Percentiles rank a stretch among this genome's conserved stretches.
These are phyloP conservation scores for Telopea speciosissima DNA, from an alignment of 177 flowering plant species.

Conservation along the genomic window DNA sequence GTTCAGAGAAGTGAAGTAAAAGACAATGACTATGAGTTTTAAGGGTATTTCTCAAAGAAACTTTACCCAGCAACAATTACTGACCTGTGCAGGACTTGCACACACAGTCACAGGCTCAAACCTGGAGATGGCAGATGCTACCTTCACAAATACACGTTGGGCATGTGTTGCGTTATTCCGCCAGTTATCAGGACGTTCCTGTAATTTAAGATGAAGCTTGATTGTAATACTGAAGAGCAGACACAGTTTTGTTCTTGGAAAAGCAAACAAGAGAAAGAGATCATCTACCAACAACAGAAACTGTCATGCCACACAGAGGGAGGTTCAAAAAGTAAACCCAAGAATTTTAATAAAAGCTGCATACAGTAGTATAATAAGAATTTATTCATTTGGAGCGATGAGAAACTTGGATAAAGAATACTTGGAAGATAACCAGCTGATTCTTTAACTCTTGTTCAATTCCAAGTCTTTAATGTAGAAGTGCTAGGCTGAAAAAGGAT, in stretches of 20 bases:
- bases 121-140: conserved; percentile 73
- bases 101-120: conserved; percentile 92
- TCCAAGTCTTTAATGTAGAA: no score
- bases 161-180: conserved; percentile 58
- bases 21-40: not conserved
- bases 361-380: not conserved
- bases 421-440: no score
- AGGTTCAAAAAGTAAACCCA: not conserved
- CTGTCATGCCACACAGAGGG: no score
- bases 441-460: no score
- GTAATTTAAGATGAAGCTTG: conserved; percentile 5
- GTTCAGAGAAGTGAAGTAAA: conserved; percentile 6
- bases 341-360: not conserved
- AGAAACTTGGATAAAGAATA: not conserved
- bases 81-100: conserved; percentile 73
- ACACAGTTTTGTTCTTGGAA: not conserved
- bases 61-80: not conserved
- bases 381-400: not conserved
- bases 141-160: conserved; percentile 58
- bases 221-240: not conserved
- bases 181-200: conserved; percentile 95
- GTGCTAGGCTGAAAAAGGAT: no score
- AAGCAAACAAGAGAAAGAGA: not conserved
- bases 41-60: not conserved
- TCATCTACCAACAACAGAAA: not conserved